These are phyloP conservation scores for Pulveroboletus sp. DNA, from an alignment of 768 basidiomycete genomes.

Conservation along the genomic window DNA sequence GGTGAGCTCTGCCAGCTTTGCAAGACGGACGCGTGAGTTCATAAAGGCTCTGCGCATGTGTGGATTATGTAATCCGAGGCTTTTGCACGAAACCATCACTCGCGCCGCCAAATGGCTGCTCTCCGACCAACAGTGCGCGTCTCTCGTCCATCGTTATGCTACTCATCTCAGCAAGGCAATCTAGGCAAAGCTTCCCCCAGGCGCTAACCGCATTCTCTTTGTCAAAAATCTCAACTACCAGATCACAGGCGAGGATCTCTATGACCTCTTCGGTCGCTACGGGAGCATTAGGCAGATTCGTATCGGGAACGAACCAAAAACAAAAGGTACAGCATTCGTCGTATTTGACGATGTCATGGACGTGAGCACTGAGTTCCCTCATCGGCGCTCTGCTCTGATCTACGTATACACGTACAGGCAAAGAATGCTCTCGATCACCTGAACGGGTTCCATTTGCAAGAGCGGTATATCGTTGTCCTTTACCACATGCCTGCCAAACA, in stretches of 20 bases:
- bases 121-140: slow-evolving; percentile 59
- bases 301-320: slow-evolving; percentile 87
- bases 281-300: slow-evolving; percentile 95
- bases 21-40: too few species aligned
- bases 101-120: slow-evolving; percentile 47
- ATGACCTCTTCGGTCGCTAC: slow-evolving; percentile 96
- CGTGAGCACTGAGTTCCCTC: slow-evolving; percentile 40
- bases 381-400: slow-evolving; percentile 9
- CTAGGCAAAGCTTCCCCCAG: slow-evolving; percentile 84
- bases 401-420: slow-evolving; percentile 65
- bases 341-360: slow-evolving; percentile 97
- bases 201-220: slow-evolving; percentile 88
- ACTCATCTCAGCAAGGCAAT: neutral
- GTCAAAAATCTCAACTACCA: slow-evolving; percentile 92
- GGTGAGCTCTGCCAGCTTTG: too few species aligned
- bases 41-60: neutral
- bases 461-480: slow-evolving; percentile 95
- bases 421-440: slow-evolving; percentile 95
- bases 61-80: slow-evolving; percentile 18
- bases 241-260: slow-evolving; percentile 90
- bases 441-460: slow-evolving; percentile 97
- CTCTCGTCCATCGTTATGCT: neutral
- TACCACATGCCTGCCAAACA: slow-evolving; percentile 99
- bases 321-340: slow-evolving; percentile 94
- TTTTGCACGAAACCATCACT: slow-evolving; percentile 8